Conservation (phyloP, 2,329 filamentous ascomycete genomes). For the Monilinia fructicola region DNA sequence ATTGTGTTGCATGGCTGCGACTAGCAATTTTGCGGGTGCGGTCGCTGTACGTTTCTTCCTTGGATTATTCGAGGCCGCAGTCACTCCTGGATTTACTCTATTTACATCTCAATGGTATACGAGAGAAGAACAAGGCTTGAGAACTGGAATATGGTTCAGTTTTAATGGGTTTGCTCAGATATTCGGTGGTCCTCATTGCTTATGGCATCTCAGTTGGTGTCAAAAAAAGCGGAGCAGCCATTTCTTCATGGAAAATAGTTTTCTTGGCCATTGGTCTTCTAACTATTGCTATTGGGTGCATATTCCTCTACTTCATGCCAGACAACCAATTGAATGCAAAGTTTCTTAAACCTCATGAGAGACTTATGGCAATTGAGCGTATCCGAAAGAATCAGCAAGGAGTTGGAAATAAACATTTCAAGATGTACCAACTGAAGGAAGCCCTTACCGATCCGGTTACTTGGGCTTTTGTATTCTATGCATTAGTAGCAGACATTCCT, state of each 20-base stretch:
- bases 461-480: slow-evolving; percentile 47
- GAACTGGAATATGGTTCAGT: slow-evolving; percentile 66
- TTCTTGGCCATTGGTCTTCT: slow-evolving; percentile 50
- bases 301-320: slow-evolving; percentile 48
- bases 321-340: slow-evolving; percentile 47
- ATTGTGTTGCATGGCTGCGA: slow-evolving; percentile 62
- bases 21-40: slow-evolving; percentile 58
- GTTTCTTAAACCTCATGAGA: slow-evolving; percentile 47
- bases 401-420: slow-evolving; percentile 55
- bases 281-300: slow-evolving; percentile 44
- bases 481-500: slow-evolving; percentile 41
- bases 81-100: slow-evolving; percentile 67
- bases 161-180: slow-evolving; percentile 67
- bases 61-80: slow-evolving; percentile 66
- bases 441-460: slow-evolving; percentile 42
- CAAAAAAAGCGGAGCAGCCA: slow-evolving; percentile 50
- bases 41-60: slow-evolving; percentile 67
- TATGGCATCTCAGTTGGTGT: slow-evolving; percentile 60
- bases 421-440: slow-evolving; percentile 52
- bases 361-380: slow-evolving; percentile 47
- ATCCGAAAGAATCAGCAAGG: slow-evolving; percentile 58
- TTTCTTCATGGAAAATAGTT: slow-evolving; percentile 60
- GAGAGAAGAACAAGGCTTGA: slow-evolving; percentile 62
- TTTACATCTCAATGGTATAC: slow-evolving; percentile 74
- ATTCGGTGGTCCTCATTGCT: slow-evolving; percentile 59